Evolutionary conservation across 495 filamentous ascomycete genomes (phyloP), one percentile per base, ranked within the genome.

Genomic region (Penicillium soppii): DNA sequence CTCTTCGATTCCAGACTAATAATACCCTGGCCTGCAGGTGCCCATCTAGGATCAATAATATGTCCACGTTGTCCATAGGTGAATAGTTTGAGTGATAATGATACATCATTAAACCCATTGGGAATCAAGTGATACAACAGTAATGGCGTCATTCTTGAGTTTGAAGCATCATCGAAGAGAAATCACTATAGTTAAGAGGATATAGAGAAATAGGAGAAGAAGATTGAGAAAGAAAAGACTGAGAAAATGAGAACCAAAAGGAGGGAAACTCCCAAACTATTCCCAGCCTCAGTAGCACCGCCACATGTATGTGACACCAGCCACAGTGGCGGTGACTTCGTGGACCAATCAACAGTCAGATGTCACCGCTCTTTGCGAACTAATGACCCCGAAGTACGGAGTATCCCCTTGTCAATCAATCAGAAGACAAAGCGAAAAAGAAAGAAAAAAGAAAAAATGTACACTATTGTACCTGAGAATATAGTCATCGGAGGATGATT

Each of bases 301-400:
- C 58, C 61, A 64, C 55, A 46, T 52, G 41, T 20, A 8, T 17
- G 20, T 17, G 20, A n/a, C 50, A 58, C 47, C 63, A 72, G 69
- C 65, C 68, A 69, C 67, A 64, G 62, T 70, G 68, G 61, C 69
- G 60, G 68, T 70, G 57, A 56, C 38, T 2, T 3, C 5, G 12
- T 12, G 43, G n/a, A 21, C 69, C 67, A 74, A 74, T 72, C 58
- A 66, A 6, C 27, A 8, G 0, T 13, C 42, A 47, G 7, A 20
- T 19, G 69, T 73, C 70, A 73, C 70, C 70, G 69, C 67, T 63
- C 61, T 63, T 68, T 62, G 43, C 16, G n/a, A n/a, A n/a, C n/a
- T n/a, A 35, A 21, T 38, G 8, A 7, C 23, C 12, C 20, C 26
- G 8, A 19, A 1, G 13, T 13, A 1, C 7, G 9, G 39, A 15